A percentile compares a stretch with the other conserved stretches of the same genome.
Evolutionary conservation across 73 alveolate species (phyloP).

Genomic region (Paramecium tetraurelia): DNA sequence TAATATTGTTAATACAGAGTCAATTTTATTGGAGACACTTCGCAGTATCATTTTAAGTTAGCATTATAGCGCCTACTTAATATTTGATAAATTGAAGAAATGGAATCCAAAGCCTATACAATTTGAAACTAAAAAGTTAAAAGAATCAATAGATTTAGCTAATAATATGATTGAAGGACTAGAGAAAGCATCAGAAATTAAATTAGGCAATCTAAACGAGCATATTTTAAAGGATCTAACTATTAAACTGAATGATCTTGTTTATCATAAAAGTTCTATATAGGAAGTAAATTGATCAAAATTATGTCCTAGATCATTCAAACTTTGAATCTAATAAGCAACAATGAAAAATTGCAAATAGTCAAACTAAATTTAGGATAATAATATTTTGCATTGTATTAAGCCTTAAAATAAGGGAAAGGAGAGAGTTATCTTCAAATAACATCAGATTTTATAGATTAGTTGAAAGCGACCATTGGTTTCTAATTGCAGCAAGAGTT

Average conservation of each 20-base stretch:
- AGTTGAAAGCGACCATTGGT: neutral
- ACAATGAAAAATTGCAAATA: neutral
- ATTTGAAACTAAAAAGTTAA: neutral
- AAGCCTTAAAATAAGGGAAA: neutral
- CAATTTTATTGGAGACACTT: neutral
- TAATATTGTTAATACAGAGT: neutral
- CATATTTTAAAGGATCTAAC: neutral
- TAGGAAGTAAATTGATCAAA: neutral
- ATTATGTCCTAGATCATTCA: neutral
- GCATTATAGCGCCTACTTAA: neutral
- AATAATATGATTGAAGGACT: neutral
- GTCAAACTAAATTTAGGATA: neutral
- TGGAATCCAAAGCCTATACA: conserved; percentile 19
- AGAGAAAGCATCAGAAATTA: neutral
- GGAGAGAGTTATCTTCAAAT: neutral
- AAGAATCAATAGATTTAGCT: conserved; percentile 25
- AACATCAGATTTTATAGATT: neutral
- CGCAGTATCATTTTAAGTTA: conserved; percentile 7
- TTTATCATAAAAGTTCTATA: neutral
- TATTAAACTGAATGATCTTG: neutral
- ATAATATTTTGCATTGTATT: neutral
- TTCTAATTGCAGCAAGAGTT: neutral
- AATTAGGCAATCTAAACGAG: neutral
- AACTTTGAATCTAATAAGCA: neutral
- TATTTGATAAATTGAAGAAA: neutral